Evolutionary conservation across 1,284 basidiomycete genomes (phyloP), one percentile per base, ranked within the genome.

Genomic region (Melampsora americana): DNA sequence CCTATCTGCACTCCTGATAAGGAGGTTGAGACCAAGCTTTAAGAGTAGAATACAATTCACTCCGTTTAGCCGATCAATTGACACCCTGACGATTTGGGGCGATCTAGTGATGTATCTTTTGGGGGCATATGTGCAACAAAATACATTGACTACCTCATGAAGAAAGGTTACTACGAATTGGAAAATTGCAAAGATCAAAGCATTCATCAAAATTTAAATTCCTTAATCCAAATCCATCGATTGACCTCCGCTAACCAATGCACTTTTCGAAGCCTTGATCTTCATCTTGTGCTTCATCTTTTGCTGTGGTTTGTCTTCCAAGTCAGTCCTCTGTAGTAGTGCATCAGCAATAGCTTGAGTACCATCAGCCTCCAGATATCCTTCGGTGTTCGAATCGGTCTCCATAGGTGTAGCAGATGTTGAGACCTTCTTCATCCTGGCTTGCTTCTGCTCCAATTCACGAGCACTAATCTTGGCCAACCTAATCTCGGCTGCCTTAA

Each of bases 301-400:
- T n/a, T 62, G 32, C 18, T n/a, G n/a, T 64, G 16, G 61, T 59
- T 59, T 59, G 23, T n/a, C 53, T 28, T 23, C 9, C 9, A 2
- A 28, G 23, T 64, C 61, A 65, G 56, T 39, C 9, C 26, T 50
- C 18, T 64, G 67, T 39, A 75, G 30, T 44, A 75, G 59, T 18
- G 72, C 72, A 42, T 62, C 44, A 32, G 72, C 56, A 16, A 75
- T 75, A 18, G 72, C 72, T 62, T 75, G 72, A 18, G 66, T 50
- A 30, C 18, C 42, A 23, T 46, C 50, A 46, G 60, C 20, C 12
- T 68, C n/a, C 26, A 60, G 23, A 7, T n/a, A 23, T 14, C n/a
- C 28, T 23, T 56, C 53, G 2, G n/a, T 9, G 6, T 28, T 28
- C 9, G 50, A 4, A 56, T 61, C 71, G 20, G 16, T 32, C 48